Conservation (phyloP, 371 early-diverging fungal species). For the Amoeboaphelidium occidentale region DNA sequence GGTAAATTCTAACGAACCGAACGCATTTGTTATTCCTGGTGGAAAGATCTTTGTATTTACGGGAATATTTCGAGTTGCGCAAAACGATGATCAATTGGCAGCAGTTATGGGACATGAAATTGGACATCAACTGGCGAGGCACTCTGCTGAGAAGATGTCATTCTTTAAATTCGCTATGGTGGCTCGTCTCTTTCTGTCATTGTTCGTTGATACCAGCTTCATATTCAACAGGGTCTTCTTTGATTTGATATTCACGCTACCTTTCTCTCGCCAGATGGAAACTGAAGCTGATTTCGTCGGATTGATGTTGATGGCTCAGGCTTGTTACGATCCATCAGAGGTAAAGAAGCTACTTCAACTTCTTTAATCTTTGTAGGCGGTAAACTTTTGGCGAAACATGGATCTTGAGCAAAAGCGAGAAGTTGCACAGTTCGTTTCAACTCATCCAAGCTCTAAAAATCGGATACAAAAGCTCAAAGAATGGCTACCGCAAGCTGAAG, state of each 20-base stretch:
- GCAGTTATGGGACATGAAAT: slow-evolving; percentile 75
- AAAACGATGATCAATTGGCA: slow-evolving; percentile 70
- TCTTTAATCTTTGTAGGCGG: background rate
- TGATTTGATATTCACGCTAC: slow-evolving; percentile 35
- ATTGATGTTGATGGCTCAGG: slow-evolving; percentile 59
- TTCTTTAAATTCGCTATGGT: slow-evolving; percentile 31
- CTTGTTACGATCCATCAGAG: slow-evolving; percentile 67
- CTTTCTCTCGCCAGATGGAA: slow-evolving; percentile 60
- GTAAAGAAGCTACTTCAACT: slow-evolving; percentile 28
- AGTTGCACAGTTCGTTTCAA: slow-evolving; percentile 42
- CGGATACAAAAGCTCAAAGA: slow-evolving; percentile 37
- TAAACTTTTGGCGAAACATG: background rate
- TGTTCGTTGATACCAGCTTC: slow-evolving; percentile 23
- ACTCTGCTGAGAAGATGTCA: slow-evolving; percentile 53
- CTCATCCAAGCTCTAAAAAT: slow-evolving; percentile 55
- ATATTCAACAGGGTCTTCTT: slow-evolving; percentile 22
- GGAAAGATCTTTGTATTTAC: slow-evolving; percentile 3
- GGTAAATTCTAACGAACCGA: background rate
- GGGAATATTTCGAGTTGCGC: slow-evolving; percentile 50
- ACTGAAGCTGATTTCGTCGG: slow-evolving; percentile 78
- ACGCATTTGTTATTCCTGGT: slow-evolving; percentile 2
- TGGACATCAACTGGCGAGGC: slow-evolving; percentile 59
- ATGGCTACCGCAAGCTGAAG: slow-evolving; percentile 38
- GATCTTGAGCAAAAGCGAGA: slow-evolving; percentile 12
- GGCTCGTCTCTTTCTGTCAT: slow-evolving; percentile 15